Evolutionary conservation across 1,139 yeast genomes (phyloP).

Genomic region (Debaryomyces singareniensis): DNA sequence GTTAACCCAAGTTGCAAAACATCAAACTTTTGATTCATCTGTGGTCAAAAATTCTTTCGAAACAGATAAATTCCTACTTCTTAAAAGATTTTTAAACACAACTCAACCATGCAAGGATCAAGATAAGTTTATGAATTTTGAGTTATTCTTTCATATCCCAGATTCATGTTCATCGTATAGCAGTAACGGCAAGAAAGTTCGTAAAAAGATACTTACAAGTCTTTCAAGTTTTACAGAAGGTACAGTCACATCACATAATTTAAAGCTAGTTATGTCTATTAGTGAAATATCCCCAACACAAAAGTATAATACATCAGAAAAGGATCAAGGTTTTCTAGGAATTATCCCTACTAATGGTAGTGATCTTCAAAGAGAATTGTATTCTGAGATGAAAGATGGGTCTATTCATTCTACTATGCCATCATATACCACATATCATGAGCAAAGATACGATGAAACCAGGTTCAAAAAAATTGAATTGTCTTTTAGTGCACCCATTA

Average conservation of each 20-base stretch:
- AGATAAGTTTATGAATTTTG: constrained; percentile 3
- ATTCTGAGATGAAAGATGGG: neutral
- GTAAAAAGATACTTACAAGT: constrained; percentile 9
- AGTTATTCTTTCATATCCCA: constrained; percentile 4
- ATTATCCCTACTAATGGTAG: neutral
- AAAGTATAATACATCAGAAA: neutral
- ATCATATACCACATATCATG: constrained; percentile 8
- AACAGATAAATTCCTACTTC: constrained; percentile 6
- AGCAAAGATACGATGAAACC: constrained; percentile 4
- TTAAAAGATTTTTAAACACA: constrained; percentile 4
- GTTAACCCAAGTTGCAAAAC: constrained; percentile 8
- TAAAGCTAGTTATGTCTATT: constrained; percentile 10
- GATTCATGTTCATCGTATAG: constrained; percentile 2
- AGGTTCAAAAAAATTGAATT: constrained; percentile 10
- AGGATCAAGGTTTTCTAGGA: neutral
- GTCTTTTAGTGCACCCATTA: constrained; percentile 11
- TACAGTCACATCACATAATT: constrained; percentile 8
- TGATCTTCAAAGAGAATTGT: neutral
- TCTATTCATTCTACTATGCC: constrained; percentile 5
- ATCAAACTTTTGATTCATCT: constrained; percentile 3
- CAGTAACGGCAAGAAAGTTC: constrained; percentile 2
- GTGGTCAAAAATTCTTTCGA: constrained; percentile 6
- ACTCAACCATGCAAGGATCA: constrained; percentile 4
- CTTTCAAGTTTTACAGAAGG: constrained; percentile 6
- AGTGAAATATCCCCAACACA: constrained; percentile 6